Evolutionary conservation across 805 yeast species (phyloP).

Genomic region (Wickerhamomyces rabaulensis): DNA sequence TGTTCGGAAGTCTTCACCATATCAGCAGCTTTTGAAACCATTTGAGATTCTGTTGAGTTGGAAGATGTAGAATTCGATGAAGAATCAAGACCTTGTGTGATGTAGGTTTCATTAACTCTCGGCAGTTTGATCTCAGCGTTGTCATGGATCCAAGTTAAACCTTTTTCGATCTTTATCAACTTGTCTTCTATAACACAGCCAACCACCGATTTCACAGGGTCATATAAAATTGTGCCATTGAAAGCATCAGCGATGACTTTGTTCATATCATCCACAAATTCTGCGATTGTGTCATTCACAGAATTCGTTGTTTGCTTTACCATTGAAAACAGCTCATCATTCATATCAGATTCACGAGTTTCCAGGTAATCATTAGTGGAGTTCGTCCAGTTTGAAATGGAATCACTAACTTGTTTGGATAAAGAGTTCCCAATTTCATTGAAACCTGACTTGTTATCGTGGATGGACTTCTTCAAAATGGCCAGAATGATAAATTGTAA

Average conservation of each 20-base stretch:
- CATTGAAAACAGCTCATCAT: conserved; percentile 64
- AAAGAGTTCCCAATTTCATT: conserved; percentile 6
- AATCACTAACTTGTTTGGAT: conserved; percentile 23
- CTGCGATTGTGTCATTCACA: conserved; percentile 54
- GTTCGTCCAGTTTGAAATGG: conserved; percentile 44
- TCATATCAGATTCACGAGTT: conserved; percentile 45
- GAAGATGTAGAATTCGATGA: conserved; percentile 1
- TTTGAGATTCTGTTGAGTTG: conserved; percentile 1
- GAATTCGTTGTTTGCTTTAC: conserved; percentile 50
- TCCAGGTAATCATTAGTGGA: conserved; percentile 52
- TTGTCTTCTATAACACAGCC: conserved; percentile 79
- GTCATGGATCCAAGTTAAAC: conserved; percentile 72
- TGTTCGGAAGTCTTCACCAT: conserved; percentile 19
- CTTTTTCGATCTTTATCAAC: conserved; percentile 57
- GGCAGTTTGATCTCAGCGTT: conserved; percentile 60
- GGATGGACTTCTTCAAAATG: conserved; percentile 18
- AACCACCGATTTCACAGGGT: conserved; percentile 61
- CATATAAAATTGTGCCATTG: conserved; percentile 59
- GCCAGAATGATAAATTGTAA: conserved; percentile 49
- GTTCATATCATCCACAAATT: conserved; percentile 57
- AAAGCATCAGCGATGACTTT: conserved; percentile 53
- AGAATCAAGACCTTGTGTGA: conserved; percentile 17
- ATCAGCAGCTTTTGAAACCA: conserved; percentile 4
- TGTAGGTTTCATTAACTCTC: conserved; percentile 31
- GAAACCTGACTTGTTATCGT: conserved; percentile 11